Base-by-base conservation (phyloP, 495 filamentous ascomycete species). In the Hypoxylon subgilvum region DNA sequence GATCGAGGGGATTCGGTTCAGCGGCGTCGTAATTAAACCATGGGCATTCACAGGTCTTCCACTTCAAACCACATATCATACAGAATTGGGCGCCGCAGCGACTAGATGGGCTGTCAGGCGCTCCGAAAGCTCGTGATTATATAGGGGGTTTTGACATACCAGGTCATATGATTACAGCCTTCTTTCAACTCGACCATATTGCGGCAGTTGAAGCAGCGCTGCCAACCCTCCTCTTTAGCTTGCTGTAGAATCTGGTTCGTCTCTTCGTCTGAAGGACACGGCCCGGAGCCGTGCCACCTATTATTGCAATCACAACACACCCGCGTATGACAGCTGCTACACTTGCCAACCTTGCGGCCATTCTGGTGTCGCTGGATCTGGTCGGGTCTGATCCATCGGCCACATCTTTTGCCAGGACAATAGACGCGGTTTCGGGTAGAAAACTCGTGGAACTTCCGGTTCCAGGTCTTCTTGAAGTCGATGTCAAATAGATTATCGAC, bases 91-190 rank as follows among this genome's bases (percentile, higher is more conserved):
- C 89, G 42, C 82, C 85, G 67, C 90, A 93, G 45, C 84, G 88
- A 70, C 87, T 86, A 52, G 17, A 39, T 48, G 0, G 21, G n/a
- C 36, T 44, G 64, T 69, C 28, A 69, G 57, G 23, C 19, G 23
- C 7, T 10, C 36, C 34, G 31, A 13, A 16, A 28, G 23, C 19
- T 13, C 10, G 40, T 10, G 22, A 27, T 30, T 21, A 10, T n/a
- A 32, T 30, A 57, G 22, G 53, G 36, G 55, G 34, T 3, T 28
- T 40, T 34, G 48, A 72, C 85, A 69, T 78, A 86, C 84, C 86
- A 94, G 38, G 85, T 91, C 85, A 92, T 92, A 65, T 92, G 90
- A 71, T 90, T 91, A 69, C 88, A 91, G 41, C 90, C 89, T 65
- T 90, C 85, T 62, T 87, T 86, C 41, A 90, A 72, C 69, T 94